Conservation (phyloP, 2,329 filamentous ascomycete genomes). For the Arthrobotrys pseudoclavata region DNA sequence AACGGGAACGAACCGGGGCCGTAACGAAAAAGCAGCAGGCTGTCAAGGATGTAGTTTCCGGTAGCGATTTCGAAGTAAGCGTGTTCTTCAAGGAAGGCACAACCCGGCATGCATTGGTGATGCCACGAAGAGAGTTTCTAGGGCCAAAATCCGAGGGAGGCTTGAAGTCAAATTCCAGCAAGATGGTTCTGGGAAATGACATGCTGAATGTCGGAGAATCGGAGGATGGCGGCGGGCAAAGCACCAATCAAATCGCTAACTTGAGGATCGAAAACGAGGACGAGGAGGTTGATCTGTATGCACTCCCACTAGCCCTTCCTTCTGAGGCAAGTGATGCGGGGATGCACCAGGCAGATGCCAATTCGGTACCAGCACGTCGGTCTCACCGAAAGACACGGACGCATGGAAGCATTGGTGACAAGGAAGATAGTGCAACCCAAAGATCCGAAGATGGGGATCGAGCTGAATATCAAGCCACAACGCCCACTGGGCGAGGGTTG, state of each 20-base stretch:
- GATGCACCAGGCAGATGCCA: slow-evolving; percentile 20
- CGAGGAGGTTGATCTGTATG: slow-evolving; percentile 52
- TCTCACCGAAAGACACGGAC: slow-evolving; percentile 45
- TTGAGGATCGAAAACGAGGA: slow-evolving; percentile 57
- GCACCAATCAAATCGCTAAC: slow-evolving; percentile 58
- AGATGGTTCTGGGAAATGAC: slow-evolving; percentile 61
- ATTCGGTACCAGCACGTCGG: slow-evolving; percentile 53
- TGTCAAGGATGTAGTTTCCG: slow-evolving; percentile 87
- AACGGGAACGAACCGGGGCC: slow-evolving; percentile 73
- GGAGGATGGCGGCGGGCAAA: slow-evolving; percentile 61
- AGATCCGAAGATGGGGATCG: slow-evolving; percentile 44
- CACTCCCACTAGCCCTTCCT: slow-evolving; percentile 36
- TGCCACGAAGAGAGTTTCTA: slow-evolving; percentile 84
- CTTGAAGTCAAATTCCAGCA: slow-evolving; percentile 57
- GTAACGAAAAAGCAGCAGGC: slow-evolving; percentile 77
- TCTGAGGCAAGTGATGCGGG: slow-evolving; percentile 32
- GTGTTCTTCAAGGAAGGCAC: slow-evolving; percentile 91
- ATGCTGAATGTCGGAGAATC: slow-evolving; percentile 57
- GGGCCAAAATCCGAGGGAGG: slow-evolving; percentile 69
- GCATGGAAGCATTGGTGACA: slow-evolving; percentile 33
- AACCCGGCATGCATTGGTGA: slow-evolving; percentile 86
- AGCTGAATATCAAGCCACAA: slow-evolving; percentile 58
- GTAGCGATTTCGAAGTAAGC: slow-evolving; percentile 94
- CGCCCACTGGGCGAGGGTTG: slow-evolving; percentile 45
- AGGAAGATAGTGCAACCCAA: slow-evolving; percentile 20